Evolutionary conservation across 2,329 filamentous ascomycete genomes (phyloP), one percentile per base, ranked within the genome.

Genomic region (Cercospora berteroae): DNA sequence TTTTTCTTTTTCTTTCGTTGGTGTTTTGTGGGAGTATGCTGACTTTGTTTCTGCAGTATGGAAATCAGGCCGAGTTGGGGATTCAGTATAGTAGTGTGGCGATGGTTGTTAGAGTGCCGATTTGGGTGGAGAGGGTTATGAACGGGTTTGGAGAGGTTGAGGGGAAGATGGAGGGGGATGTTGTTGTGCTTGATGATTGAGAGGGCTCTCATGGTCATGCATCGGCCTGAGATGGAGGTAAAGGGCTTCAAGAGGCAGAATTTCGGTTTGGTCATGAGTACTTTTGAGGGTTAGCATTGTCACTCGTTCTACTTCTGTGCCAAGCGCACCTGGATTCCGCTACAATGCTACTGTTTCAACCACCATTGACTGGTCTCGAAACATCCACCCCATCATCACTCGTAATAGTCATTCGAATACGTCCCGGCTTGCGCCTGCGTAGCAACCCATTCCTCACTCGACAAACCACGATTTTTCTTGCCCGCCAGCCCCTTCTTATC

Each of bases 361-460:
- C 25, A 5, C 5, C 25, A 3, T 27, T 27, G 3, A 27, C 25
- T 5, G 5, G 25, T 27, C 25, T 27, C 25, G 25, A 27, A 8
- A n/a, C 7, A 12, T 12, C n/a, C 8, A 4, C 8, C 13, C 18
- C 23, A 12, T 52, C 44, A 29, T 75, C 72, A 76, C 58, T 76
- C 74, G 63, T 76, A 74, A 62, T 77, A 73, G 62, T 76, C 70
- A 44, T 70, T 64, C 29, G 77, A 77, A 74, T 82, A 83, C 23
- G 77, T 74, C 8, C 82, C 82, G 65, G 78, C 74, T 61, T 83
- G 77, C 67, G 79, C 78, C 71, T 84, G 82, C 64, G 82, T 84
- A 58, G 78, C 79, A 69, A 80, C 81, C 81, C 81, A 83, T 74
- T 84, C 82, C 72, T 84, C 82, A 70, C 79, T 83, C 56, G 80